Conservation (phyloP, 208 protist species). For the Vickermania ingenoplastis region DNA sequence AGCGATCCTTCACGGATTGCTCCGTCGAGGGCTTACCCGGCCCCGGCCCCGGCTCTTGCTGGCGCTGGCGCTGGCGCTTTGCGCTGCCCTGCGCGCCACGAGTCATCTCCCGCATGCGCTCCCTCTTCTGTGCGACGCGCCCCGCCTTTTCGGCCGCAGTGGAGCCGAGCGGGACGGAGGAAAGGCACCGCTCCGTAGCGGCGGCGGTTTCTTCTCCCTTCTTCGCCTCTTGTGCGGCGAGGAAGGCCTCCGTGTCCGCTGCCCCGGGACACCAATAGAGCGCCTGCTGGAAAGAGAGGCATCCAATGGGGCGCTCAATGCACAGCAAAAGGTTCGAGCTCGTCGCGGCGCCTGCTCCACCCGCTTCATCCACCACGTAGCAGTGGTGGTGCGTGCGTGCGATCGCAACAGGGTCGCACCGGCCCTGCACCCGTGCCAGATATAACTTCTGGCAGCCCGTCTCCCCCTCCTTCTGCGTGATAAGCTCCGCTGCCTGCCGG, state of each 20-base stretch:
- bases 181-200: too few species aligned
- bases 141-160: background rate
- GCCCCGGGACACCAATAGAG: constrained; percentile 61
- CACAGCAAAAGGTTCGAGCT: constrained; percentile 9
- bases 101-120: constrained; percentile 46
- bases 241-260: background rate
- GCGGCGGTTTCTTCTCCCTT: too few species aligned
- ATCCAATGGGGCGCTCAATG: constrained; percentile 44
- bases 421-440: background rate
- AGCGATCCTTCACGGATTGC: background rate
- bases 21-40: background rate
- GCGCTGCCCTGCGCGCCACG: constrained; percentile 10
- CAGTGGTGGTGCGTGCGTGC: background rate
- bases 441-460: background rate
- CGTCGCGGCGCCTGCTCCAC: constrained; percentile 16
- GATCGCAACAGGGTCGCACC: background rate
- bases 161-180: too few species aligned
- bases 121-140: constrained; percentile 28
- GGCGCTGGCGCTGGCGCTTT: background rate
- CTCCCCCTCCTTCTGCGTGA: background rate
- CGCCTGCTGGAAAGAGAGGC: constrained; percentile 50
- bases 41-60: background rate
- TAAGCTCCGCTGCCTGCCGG: constrained; percentile 33
- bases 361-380: background rate
- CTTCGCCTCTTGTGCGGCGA: too few species aligned